phyloP scores from a whole-genome alignment of 1,284 basidiomycete species.

The Heterobasidion irregulare region DNA sequence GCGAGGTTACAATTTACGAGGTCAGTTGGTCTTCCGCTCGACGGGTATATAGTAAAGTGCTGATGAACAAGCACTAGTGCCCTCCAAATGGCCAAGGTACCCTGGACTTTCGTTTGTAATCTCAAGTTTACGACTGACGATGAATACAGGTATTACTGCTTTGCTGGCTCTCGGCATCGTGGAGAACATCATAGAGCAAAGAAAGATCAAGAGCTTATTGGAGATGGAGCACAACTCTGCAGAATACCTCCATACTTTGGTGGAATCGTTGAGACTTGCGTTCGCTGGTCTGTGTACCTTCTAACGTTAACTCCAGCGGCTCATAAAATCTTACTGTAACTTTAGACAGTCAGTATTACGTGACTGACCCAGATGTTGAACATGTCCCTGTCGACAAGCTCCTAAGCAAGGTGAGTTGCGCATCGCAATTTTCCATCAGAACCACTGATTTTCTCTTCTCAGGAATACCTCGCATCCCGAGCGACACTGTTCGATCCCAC shows the following conservation, averaged over 20 bases:
- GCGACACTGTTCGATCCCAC: conserved; percentile 72
- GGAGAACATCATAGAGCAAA: conserved; percentile 75
- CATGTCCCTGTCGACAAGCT: conserved; percentile 73
- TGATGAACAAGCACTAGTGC: conserved; percentile 42
- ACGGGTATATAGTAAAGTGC: background rate
- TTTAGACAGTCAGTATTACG: conserved; percentile 78
- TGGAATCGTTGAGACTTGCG: conserved; percentile 78
- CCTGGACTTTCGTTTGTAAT: background rate
- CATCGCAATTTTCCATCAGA: background rate
- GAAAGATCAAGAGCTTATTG: conserved; percentile 60
- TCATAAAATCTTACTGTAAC: conserved; percentile 5
- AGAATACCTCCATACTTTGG: conserved; percentile 82
- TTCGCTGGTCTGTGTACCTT: conserved; percentile 48
- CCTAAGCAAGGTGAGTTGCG: conserved; percentile 58
- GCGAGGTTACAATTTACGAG: conserved; percentile 80
- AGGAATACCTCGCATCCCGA: conserved; percentile 79
- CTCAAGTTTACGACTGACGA: background rate
- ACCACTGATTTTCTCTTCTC: conserved; percentile 1
- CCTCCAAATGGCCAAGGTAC: conserved; percentile 88
- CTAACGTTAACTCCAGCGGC: background rate
- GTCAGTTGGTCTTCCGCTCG: conserved; percentile 30
- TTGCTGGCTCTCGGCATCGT: conserved; percentile 89
- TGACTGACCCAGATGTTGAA: conserved; percentile 77
- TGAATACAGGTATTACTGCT: conserved; percentile 66
- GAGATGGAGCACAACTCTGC: conserved; percentile 84